Conservation (phyloP, 306 rosid species). For the Vachellia collinsii region DNA sequence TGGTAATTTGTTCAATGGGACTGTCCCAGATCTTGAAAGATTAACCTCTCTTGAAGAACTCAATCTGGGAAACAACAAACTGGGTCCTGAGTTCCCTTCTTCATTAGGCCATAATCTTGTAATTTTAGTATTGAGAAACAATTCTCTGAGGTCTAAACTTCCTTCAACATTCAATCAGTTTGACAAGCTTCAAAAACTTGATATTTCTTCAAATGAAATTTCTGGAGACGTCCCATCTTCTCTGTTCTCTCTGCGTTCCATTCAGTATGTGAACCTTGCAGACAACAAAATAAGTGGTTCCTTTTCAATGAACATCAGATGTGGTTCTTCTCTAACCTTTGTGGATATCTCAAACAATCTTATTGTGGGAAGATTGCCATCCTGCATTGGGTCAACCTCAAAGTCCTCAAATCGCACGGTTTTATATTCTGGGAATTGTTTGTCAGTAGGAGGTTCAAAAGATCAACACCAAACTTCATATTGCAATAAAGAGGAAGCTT, state of each 20-base stretch:
- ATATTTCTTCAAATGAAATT: slow-evolving; percentile 63
- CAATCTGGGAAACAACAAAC: slow-evolving; percentile 62
- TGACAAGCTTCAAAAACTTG: slow-evolving; percentile 59
- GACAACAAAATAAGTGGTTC: slow-evolving; percentile 68
- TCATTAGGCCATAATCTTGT: slow-evolving; percentile 53
- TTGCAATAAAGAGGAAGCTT: slow-evolving; percentile 76
- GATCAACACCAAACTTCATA: slow-evolving; percentile 55
- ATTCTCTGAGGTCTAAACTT: slow-evolving; percentile 66
- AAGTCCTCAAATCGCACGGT: slow-evolving; percentile 50
- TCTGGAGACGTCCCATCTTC: slow-evolving; percentile 65
- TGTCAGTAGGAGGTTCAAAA: slow-evolving; percentile 50
- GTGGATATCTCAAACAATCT: slow-evolving; percentile 83
- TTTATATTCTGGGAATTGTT: slow-evolving; percentile 73
- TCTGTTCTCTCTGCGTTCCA: slow-evolving; percentile 69
- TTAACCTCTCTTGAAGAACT: slow-evolving; percentile 62
- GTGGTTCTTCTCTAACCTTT: slow-evolving; percentile 56
- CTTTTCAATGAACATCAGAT: slow-evolving; percentile 50
- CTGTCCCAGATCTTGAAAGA: slow-evolving; percentile 67
- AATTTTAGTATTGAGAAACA: slow-evolving; percentile 55
- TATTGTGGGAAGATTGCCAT: slow-evolving; percentile 73
- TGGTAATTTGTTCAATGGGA: slow-evolving; percentile 74
- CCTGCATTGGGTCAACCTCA: slow-evolving; percentile 59
- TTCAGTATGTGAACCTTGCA: slow-evolving; percentile 60
- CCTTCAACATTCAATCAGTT: slow-evolving; percentile 43
- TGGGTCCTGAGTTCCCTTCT: slow-evolving; percentile 77